A percentile compares a stretch with the other conserved stretches of the same genome.
Evolutionary conservation across 2,329 filamentous ascomycete species (phyloP).

Genomic region (Microsporum audouinii): DNA sequence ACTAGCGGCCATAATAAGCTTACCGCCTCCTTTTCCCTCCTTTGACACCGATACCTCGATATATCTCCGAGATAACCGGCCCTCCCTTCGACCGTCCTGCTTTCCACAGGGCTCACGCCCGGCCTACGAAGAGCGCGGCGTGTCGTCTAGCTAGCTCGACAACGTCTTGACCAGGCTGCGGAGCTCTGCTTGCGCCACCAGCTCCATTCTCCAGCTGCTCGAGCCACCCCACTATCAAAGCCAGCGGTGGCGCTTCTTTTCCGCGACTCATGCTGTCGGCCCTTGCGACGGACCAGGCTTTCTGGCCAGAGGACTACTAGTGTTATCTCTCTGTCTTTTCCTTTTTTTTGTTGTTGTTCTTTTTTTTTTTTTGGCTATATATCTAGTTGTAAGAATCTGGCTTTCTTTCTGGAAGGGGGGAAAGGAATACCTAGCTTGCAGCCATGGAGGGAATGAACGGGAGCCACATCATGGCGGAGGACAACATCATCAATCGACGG

Average conservation of each 20-base stretch:
- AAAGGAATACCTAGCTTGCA: background rate
- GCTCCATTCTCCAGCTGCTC: background rate
- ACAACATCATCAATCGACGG: slow-evolving; percentile 95
- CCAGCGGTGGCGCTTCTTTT: slow-evolving; percentile 1
- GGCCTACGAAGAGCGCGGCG: background rate
- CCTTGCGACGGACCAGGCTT: slow-evolving; percentile 12
- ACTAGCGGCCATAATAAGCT: background rate
- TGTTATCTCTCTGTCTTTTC: background rate
- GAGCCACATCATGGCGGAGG: slow-evolving; percentile 50
- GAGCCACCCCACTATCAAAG: background rate
- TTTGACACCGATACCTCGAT: background rate
- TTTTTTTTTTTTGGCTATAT: background rate
- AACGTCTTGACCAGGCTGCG: background rate
- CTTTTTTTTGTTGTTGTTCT: background rate
- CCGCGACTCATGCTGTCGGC: slow-evolving; percentile 14
- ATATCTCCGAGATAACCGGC: background rate
- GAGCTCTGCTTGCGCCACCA: background rate
- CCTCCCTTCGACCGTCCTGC: background rate
- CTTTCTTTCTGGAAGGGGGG: too few relatives aligned
- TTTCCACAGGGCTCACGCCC: background rate
- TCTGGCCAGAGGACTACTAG: slow-evolving; percentile 11
- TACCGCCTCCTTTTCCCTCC: background rate
- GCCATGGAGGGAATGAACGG: slow-evolving; percentile 27
- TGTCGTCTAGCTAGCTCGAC: background rate
- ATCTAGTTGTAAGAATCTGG: too few relatives aligned